Base-by-base conservation (phyloP, 331 rosid species). In the Dryas integrifolia region DNA sequence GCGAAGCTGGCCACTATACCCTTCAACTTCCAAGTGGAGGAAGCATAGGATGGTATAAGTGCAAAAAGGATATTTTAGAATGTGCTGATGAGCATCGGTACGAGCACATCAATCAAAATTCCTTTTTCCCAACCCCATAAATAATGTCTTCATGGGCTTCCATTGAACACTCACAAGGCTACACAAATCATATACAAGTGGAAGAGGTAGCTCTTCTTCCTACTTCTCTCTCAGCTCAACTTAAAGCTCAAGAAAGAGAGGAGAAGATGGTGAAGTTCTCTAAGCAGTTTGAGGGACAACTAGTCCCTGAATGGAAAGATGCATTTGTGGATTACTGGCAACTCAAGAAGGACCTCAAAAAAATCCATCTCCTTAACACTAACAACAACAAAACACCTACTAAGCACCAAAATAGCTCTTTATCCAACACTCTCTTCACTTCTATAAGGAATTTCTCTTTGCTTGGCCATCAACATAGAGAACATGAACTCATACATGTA, bases 221-320 rank as follows among this genome's bases (percentile, higher is more conserved):
- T 69, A 50, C 16, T 48, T 48, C 46, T 45, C 74, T 75, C 64
- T 61, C 83, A 12, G 48, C 46, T 14, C 64, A 57, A 71, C 46
- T 57, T 16, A 15, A 30, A 30, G 35, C 35, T 30, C 18, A 75
- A 10, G 0, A n/a, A 51, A 45, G 21, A 10, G 57, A 56, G 9
- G 44, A 68, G 14, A 83, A 86, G 26, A 95, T 95, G 99, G 97
- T 92, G 80, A 95, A 92, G 78, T 95, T 95, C 76, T 87, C 96
- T 15, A 90, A 86, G 86, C 98, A 95, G 47, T 95, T 95, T 77
- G 98, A 95, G 45, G 93, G 86, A 43, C 99, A 95, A 72, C 82
- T 92, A 62, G 86, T 95, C 62, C 99, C 99, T 35, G 99, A 95
- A 88, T 95, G 99, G 99, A 95, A 92, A 82, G 96, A 95, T 15